phyloP scores from a whole-genome alignment of 495 filamentous ascomycete species.

The Lasiosphaeria ovina region DNA sequence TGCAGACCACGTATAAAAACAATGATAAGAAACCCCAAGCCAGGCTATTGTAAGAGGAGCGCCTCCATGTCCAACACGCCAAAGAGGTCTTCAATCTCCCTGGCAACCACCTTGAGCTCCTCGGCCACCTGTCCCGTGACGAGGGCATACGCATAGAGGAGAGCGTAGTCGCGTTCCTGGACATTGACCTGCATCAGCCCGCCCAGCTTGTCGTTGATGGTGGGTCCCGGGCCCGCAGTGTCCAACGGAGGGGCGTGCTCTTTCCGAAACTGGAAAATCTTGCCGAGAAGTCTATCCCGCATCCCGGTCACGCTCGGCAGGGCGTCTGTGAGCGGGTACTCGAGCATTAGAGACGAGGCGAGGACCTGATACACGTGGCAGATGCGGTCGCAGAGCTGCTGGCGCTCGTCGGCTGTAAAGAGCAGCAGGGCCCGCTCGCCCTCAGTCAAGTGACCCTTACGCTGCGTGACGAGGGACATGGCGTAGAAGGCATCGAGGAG shows the following conservation, averaged over 20 bases:
- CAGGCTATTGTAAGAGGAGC: slow-evolving; percentile 59
- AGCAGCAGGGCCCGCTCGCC: slow-evolving; percentile 77
- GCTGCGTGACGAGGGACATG: slow-evolving; percentile 89
- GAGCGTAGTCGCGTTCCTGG: slow-evolving; percentile 51
- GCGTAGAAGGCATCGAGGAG: slow-evolving; percentile 92
- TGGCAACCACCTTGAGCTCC: slow-evolving; percentile 67
- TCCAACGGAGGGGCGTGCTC: slow-evolving; percentile 45
- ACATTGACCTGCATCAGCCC: slow-evolving; percentile 31
- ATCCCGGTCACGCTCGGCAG: slow-evolving; percentile 78
- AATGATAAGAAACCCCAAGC: neutral
- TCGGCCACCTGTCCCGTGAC: slow-evolving; percentile 66
- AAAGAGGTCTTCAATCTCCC: slow-evolving; percentile 69
- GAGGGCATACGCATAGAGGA: slow-evolving; percentile 57
- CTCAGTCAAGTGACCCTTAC: slow-evolving; percentile 69
- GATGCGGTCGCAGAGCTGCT: slow-evolving; percentile 76
- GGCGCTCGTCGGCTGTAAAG: slow-evolving; percentile 77
- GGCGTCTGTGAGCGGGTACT: slow-evolving; percentile 86
- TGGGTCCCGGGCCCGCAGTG: slow-evolving; percentile 22
- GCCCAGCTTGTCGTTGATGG: slow-evolving; percentile 1
- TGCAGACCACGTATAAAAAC: slow-evolving; percentile 1
- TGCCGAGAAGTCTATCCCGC: slow-evolving; percentile 81
- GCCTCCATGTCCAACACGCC: slow-evolving; percentile 74
- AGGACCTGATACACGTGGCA: slow-evolving; percentile 93
- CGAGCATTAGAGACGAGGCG: slow-evolving; percentile 86
- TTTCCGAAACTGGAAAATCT: slow-evolving; percentile 80